Base-by-base conservation (phyloP, 2,329 filamentous ascomycete species). In the Ascochyta fabae region DNA sequence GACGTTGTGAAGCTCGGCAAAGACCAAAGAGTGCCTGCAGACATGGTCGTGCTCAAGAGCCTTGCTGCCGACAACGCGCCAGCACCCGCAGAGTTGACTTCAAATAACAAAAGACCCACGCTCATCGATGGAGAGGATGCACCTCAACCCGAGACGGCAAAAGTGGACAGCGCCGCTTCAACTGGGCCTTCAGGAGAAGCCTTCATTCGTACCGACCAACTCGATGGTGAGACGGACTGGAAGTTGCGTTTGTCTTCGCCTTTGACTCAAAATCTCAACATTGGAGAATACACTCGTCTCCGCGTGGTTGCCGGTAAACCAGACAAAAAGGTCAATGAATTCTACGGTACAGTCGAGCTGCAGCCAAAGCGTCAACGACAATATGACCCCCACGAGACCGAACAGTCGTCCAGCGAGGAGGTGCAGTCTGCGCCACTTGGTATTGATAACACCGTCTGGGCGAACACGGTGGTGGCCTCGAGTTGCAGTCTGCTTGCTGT, bases 201-300 rank as follows among this genome's bases (percentile, higher is more conserved):
- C 0, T 99, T 99, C 69, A 98, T 99, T 70, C 86, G 95, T 57
- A 99, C 96, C 2, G 95, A 99, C 75, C 95, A 99, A 72, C 83
- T 99, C 9, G 95, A 99, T 69, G 95, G 95, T 65, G 95, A 99
- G 78, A 99, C 95, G 0, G 95, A 99, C 71, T 99, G 95, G 96
- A 99, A 99, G 77, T 80, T 99, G 53, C 88, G 96, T 27, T 77
- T 98, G 33, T 92, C 95, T 1, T 95, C 92, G 12, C 86, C 91
- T 0, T 77, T 98, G 24, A 94, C 93, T 0, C 95, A 99, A 70
- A 84, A 81, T n/a, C 79, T 99, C 19, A 78, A 87, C 0, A 78
- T 88, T 1, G 84, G 86, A 41, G 91, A 96, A 62, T 87, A 96
- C 49, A 79, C 79, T 3, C 79, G 84, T 33, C 73, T 89, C 10